Conservation (phyloP, 2,329 filamentous ascomycete genomes). For the Exserohilum turcica region DNA sequence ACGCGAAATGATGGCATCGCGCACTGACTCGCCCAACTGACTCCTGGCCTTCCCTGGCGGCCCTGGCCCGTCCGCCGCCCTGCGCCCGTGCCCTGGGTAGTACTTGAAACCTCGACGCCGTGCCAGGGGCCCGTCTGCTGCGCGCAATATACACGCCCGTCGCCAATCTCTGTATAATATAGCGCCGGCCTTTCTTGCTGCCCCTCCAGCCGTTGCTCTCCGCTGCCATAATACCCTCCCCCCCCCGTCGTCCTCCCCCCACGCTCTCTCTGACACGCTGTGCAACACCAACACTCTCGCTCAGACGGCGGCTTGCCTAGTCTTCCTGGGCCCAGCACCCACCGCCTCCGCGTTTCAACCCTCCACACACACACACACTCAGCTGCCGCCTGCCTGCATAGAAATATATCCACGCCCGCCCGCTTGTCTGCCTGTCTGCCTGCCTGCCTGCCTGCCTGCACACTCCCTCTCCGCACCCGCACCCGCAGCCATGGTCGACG, state of each 20-base stretch:
- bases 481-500: constrained; percentile 38
- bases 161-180: constrained; percentile 9
- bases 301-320: constrained; percentile 17
- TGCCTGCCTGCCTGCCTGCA: no score
- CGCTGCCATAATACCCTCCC: constrained; percentile 1
- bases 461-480: constrained; percentile 6
- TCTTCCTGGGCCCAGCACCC: no score
- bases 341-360: constrained; percentile 41
- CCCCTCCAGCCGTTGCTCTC: background rate
- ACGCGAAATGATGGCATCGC: constrained; percentile 9
- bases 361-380: no score
- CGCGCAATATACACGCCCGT: constrained; percentile 12
- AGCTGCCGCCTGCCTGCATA: constrained; percentile 16
- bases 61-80: constrained; percentile 2
- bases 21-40: constrained; percentile 16
- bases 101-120: constrained; percentile 22
- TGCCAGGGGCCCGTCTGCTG: constrained; percentile 4
- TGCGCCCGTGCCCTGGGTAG: constrained; percentile 10
- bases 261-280: constrained; percentile 1
- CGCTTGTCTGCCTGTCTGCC: background rate
- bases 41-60: constrained; percentile 7
- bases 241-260: background rate
- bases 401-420: constrained; percentile 22
- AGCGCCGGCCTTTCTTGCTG: constrained; percentile 6
- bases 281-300: constrained; percentile 30